phyloP scores from a whole-genome alignment of 2,329 filamentous ascomycete species.

The Huntiella abstrusa region DNA sequence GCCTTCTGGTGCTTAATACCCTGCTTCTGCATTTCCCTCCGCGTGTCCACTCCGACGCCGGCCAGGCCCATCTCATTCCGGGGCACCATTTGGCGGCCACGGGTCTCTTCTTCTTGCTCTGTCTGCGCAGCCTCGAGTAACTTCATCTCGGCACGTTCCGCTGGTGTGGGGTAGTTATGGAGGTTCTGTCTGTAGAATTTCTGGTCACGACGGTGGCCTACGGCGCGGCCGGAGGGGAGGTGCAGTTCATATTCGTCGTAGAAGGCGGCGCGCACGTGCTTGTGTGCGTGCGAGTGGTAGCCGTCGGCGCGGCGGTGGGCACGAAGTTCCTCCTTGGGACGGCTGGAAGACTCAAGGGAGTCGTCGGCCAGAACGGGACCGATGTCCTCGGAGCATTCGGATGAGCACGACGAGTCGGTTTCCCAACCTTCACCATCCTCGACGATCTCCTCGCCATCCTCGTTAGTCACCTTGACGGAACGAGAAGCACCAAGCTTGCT shows the following conservation, averaged over 20 bases:
- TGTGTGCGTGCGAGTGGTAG: conserved; percentile 68
- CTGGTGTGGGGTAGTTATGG: conserved; percentile 58
- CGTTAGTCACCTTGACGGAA: conserved; percentile 29
- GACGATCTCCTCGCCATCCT: conserved; percentile 28
- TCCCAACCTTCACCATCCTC: conserved; percentile 68
- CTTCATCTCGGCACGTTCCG: conserved; percentile 53
- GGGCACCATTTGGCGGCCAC: conserved; percentile 5
- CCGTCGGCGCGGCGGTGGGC: conserved; percentile 58
- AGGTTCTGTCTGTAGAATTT: conserved; percentile 89
- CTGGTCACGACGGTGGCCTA: conserved; percentile 74
- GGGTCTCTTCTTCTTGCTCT: conserved; percentile 12
- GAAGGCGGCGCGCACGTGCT: conserved; percentile 57
- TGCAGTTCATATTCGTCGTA: conserved; percentile 89
- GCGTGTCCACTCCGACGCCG: conserved; percentile 3
- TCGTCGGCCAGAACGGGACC: conserved; percentile 60
- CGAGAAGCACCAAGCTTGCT: conserved; percentile 52
- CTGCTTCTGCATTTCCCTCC: conserved; percentile 7
- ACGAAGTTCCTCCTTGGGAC: conserved; percentile 49
- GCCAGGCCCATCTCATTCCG: conserved; percentile 8
- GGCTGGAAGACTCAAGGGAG: conserved; percentile 46
- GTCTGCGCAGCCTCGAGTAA: conserved; percentile 31
- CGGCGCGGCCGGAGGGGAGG: conserved; percentile 71
- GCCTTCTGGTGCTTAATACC: conserved; percentile 8
- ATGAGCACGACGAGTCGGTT: conserved; percentile 80
- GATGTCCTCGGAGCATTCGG: conserved; percentile 69